Base-by-base conservation (phyloP, 768 basidiomycete species). In the Phaeotremella skinneri region DNA sequence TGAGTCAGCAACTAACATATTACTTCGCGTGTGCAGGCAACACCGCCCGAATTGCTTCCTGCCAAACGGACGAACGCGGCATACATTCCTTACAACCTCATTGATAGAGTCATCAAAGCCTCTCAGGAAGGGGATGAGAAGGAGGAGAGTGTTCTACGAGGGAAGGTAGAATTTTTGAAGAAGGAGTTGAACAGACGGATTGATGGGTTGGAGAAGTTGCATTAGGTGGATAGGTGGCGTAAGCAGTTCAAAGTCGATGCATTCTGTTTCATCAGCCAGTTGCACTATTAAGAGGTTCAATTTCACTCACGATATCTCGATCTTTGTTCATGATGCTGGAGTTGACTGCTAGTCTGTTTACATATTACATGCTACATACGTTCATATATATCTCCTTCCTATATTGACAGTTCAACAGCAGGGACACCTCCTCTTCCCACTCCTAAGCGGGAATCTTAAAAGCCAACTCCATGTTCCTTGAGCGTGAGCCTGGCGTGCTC, bases 61-160 rank as follows among this genome's bases (percentile, higher is more conserved):
- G 20, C 16, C 7, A 51, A 52, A 25, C 63, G 54, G 49, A 37
- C 55, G 5, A 41, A 63, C 31, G 48, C 49, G 7, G 52, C 72
- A 3, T 42, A 62, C 39, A 34, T 65, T 1, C 72, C 72, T 5
- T 68, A 65, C 34, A 70, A 63, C 48, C 62, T 73, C 21, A 39
- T 73, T 23, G 69, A 69, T 48, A 47, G 72, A 39, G 65, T 73
- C 3, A 13, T 73, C 14, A 65, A 65, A 5, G 71, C 71, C 16
- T 55, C 64, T 1, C n/a, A 34, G 16, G 69, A 70, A 47, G 67
- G 55, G 0, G 64, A 65, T 39, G 72, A 67, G 55, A 69, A 65
- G 50, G 62, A 65, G 2, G 67, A 70, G 21, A 56, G 50, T 50
- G 49, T 37, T 4, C 54, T 73, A 25, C 62, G 69, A 52, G 41